These are phyloP conservation scores for Ustilago xerochloae DNA, from an alignment of 1,284 basidiomycete species.

Conservation along the genomic window DNA sequence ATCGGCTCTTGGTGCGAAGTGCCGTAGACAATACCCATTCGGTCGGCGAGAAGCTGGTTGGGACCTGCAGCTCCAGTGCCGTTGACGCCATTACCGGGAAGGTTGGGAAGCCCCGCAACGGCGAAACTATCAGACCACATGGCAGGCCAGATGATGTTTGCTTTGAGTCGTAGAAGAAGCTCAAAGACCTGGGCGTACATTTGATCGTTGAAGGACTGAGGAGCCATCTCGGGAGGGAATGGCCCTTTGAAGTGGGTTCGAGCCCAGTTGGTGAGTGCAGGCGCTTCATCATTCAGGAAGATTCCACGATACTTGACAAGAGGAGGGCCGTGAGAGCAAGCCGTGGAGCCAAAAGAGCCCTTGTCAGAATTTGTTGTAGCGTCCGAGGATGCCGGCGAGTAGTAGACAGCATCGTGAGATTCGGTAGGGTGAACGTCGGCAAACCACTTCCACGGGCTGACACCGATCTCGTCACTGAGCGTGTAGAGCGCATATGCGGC, in stretches of 20 bases:
- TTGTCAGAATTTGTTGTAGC: not conserved
- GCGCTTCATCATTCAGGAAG: conserved; percentile 76
- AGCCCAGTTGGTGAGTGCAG: conserved; percentile 73
- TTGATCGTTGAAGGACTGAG: conserved; percentile 74
- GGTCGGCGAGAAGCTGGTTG: conserved; percentile 76
- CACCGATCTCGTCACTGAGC: conserved; percentile 30
- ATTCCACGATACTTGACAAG: conserved; percentile 79
- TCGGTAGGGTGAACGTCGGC: conserved; percentile 24
- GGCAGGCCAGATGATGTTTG: conserved; percentile 75
- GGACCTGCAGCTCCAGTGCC: conserved; percentile 55
- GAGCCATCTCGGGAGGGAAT: conserved; percentile 70
- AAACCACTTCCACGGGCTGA: conserved; percentile 40
- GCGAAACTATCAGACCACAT: conserved; percentile 74
- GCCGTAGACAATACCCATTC: conserved; percentile 78
- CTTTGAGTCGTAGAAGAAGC: conserved; percentile 76
- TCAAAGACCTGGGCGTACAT: conserved; percentile 76
- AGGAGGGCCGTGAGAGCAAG: conserved; percentile 76
- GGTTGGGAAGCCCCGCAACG: conserved; percentile 73
- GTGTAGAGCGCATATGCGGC: conserved; percentile 30
- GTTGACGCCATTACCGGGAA: conserved; percentile 12
- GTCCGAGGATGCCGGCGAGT: conserved; percentile 11
- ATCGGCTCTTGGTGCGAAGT: conserved; percentile 69
- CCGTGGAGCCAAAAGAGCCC: not conserved
- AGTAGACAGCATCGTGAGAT: conserved; percentile 18
- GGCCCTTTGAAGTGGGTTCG: conserved; percentile 77